Evolutionary conservation across 2,329 filamentous ascomycete genomes (phyloP), one percentile per base, ranked within the genome.

Genomic region (Claviceps humidiphila): DNA sequence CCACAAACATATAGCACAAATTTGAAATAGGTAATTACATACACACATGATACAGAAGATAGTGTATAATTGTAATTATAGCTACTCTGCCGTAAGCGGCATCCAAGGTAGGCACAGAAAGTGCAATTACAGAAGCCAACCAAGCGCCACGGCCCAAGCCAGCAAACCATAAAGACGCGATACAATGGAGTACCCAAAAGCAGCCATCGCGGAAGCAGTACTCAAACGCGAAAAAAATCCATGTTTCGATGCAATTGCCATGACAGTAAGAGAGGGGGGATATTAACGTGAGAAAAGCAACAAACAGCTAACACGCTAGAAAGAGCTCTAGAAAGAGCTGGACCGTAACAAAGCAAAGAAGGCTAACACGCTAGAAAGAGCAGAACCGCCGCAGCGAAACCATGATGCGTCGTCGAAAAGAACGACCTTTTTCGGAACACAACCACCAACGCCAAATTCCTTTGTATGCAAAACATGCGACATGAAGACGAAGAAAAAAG

Each of bases 371-470:
- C 26, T 30, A 30, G 2, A 38, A 26, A 40, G 13, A 49, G 47
- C 22, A 22, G 22, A 22, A 49, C 30, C 14, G 44, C 13, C 22
- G 22, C 17, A 39, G 22, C 26, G 22, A 42, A 17, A 48, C 20
- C 13, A 22, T 3, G 26, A 30, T 30, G 26, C 26, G n/a, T n/a
- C n/a, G n/a, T n/a, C n/a, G 2, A 30, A 30, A 30, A 30, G 20
- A 30, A 9, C 7, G 9, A 9, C 26, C 26, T 30, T 14, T 49
- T 4, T 7, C 34, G 4, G 41, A 49, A 26, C 22, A 3, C 37
- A 8, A 5, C 40, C 41, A 24, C 17, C 54, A 50, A 51, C 54
- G 51, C 54, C 54, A 34, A 40, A 20, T 20, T 20, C 17, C 17
- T 20, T 20, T 38, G 20, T 6, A 52, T 51, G 49, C 48, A 50